Evolutionary conservation across 2,329 filamentous ascomycete species (phyloP).

Genomic region (Monilinia laxa): DNA sequence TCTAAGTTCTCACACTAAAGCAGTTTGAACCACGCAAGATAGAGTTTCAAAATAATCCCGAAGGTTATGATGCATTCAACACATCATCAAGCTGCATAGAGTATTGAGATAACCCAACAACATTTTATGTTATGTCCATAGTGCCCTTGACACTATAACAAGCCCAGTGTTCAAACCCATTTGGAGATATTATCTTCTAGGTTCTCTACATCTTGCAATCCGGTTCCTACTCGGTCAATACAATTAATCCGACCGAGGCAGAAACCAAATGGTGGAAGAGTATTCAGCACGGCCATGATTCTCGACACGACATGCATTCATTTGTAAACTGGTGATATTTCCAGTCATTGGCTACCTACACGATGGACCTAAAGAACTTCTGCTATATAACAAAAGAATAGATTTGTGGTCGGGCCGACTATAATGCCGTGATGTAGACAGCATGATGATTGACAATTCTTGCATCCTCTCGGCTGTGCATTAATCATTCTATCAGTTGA

Average conservation of each 20-base stretch:
- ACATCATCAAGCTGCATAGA: background rate
- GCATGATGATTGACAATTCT: background rate
- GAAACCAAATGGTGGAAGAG: background rate
- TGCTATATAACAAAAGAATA: background rate
- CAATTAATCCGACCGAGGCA: background rate
- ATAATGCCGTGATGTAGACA: background rate
- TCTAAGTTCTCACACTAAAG: too few relatives aligned
- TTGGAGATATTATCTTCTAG: background rate
- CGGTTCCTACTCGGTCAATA: background rate
- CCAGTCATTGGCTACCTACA: conserved; percentile 6
- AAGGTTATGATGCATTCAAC: background rate
- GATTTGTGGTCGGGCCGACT: background rate
- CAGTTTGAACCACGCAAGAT: background rate
- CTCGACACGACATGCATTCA: conserved; percentile 3
- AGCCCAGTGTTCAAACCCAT: background rate
- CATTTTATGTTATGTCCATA: background rate
- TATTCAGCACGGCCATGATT: background rate
- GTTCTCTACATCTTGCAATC: background rate
- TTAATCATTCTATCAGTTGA: background rate
- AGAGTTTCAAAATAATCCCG: background rate
- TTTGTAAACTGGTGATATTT: background rate
- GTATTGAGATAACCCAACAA: background rate
- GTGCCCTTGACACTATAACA: background rate
- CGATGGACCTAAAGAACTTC: background rate
- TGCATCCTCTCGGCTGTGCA: background rate